A percentile compares a stretch with the other conserved stretches of the same genome.
phyloP scores from a whole-genome alignment of 2,329 filamentous ascomycete genomes.

The Claviceps paspali region DNA sequence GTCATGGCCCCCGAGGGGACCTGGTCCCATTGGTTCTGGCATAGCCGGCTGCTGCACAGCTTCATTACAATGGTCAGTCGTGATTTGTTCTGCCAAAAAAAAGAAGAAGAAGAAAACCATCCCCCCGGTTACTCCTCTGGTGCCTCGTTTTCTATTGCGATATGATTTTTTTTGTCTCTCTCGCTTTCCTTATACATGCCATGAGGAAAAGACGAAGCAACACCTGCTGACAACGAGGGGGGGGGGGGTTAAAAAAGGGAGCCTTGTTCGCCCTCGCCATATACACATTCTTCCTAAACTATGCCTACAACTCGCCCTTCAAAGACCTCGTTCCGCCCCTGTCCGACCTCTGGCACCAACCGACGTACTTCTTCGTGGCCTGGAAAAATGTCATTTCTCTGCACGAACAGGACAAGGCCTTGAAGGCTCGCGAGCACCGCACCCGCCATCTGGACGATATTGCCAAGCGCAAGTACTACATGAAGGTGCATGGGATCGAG shows the following conservation, averaged over 20 bases:
- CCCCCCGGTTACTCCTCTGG: too few species aligned
- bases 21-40: slow-evolving; percentile 72
- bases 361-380: slow-evolving; percentile 48
- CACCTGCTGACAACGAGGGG: too few species aligned
- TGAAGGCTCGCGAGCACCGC: slow-evolving; percentile 55
- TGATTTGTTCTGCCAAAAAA: not conserved
- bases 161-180: not conserved
- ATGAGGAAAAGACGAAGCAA: too few species aligned
- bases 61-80: slow-evolving; percentile 64
- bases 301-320: slow-evolving; percentile 64
- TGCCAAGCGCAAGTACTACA: slow-evolving; percentile 70
- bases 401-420: slow-evolving; percentile 57
- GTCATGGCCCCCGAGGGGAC: slow-evolving; percentile 76
- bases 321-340: slow-evolving; percentile 60
- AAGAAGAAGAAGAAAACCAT: not conserved
- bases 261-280: slow-evolving; percentile 55
- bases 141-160: too few species aligned
- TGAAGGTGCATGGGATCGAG: slow-evolving; percentile 72
- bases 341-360: slow-evolving; percentile 53
- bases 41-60: slow-evolving; percentile 60
- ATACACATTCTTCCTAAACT: slow-evolving; percentile 64
- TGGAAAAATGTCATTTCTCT: slow-evolving; percentile 60
- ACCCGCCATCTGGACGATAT: slow-evolving; percentile 68
- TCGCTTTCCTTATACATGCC: too few species aligned
- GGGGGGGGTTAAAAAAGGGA: slow-evolving; percentile 36